Base-by-base conservation (phyloP, 78 protist genomes). In the Polysphondylium violaceum region DNA sequence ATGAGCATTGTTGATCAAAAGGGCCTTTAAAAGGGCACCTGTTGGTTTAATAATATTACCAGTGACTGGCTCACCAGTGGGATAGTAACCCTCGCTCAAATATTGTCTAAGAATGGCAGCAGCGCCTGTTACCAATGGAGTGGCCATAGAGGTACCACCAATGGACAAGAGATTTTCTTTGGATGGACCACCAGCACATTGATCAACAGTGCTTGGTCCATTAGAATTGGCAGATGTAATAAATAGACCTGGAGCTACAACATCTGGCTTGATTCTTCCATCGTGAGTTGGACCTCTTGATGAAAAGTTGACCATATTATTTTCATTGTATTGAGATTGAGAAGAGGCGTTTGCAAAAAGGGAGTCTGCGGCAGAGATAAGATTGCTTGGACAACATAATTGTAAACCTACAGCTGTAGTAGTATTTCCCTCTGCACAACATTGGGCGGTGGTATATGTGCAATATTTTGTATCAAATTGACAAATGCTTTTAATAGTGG, bases 121-220 rank as follows among this genome's bases (percentile, higher is more conserved):
- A 21, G 86, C 51, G 27, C 86, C 96, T 1, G 97, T 94, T 17
- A 63, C 87, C 5, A 74, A 38, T 38, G 97, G 97, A 25, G 95
- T 85, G 19, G 97, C 90, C 97, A 95, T 95, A 21, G 96, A 93
- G 44, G 97, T 93, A 60, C 97, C 97, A 3, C 36, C 47, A 50
- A 69, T 31, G 50, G 79, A 16, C 2, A 76, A 23, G 23, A 87
- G 59, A 29, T 44, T 25, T 44, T 76, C 72, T n/a, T 25, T 53
- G 29, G 85, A 3, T 44, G 47, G 47, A 50, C 76, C 86, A 4
- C 61, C 73, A 77, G 75, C 79, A 74, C 85, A 71, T 75, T 85
- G 85, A 56, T 60, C 35, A 9, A 87, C 44, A 58, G 67, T 0
- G n/a, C 35, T 5, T 8, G 29, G 36, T 35, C 87, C 93, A 59